Base-by-base conservation (phyloP, 805 yeast genomes). In the Jamesozyma gamospora region DNA sequence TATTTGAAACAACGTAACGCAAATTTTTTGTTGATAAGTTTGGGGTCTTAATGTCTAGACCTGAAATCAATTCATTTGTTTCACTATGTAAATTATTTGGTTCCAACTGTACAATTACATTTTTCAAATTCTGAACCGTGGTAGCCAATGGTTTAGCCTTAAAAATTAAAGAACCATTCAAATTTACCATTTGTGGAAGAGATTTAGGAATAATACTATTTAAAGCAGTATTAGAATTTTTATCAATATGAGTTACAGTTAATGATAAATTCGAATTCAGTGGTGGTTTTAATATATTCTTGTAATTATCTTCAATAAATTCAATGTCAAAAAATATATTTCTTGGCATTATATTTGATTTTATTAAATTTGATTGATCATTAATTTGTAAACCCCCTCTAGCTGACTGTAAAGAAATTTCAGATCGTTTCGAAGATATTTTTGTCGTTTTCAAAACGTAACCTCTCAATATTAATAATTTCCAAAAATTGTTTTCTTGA, bases 401-500 rank as follows among this genome's bases (percentile, higher is more conserved):
- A 38, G 45, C 21, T 43, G 51, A 25, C 40, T 8, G 15, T 6
- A 36, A 14, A 4, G 25, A 17, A 37, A 34, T 32, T 32, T 49
- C 37, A 35, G 49, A 36, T 29, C 42, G 50, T 4, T 75, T 68
- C 38, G 69, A 51, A 9, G 55, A 47, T 32, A 67, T 44, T 36
- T 70, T 65, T 1, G 82, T 72, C 4, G 77, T 74, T 36, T 77
- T 74, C 43, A 63, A 69, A 8, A 88, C 71, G 48, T 85, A 82
- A 24, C 79, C 79, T 41, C 88, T 68, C 41, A 86, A 58, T 3
- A 74, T 74, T 13, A 79, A 78, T 11, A 90, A 62, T 56, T 88
- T 90, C 96, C 96, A 90, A 19, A 84, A 50, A 34, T 86, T 94
- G 7, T 66, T 67, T 9, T 77, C 85, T 7, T 67, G 67, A 37